Percentiles rank a stretch among this genome's conserved stretches.
Evolutionary conservation across 2,329 filamentous ascomycete genomes (phyloP).

Genomic region (Paecilomyces fulvus): DNA sequence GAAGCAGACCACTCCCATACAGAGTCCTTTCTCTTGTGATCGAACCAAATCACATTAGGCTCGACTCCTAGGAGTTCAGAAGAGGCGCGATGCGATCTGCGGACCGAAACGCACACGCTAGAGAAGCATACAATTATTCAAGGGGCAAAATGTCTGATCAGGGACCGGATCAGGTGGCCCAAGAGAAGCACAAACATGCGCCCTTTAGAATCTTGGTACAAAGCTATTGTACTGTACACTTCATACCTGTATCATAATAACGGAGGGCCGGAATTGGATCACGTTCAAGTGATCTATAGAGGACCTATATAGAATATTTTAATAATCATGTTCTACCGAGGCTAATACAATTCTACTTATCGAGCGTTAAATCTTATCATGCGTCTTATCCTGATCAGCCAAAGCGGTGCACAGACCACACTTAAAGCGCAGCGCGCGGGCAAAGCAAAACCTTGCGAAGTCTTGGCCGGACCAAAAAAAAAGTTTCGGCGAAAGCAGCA

Average conservation of each 20-base stretch:
- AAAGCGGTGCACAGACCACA: conserved; percentile 17
- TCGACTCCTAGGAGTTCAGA: too few species aligned
- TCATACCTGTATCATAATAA: not conserved
- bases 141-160: too few species aligned
- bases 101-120: too few species aligned
- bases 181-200: not conserved
- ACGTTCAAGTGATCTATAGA: not conserved
- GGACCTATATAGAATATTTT: not conserved
- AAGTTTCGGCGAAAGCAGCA: conserved; percentile 17
- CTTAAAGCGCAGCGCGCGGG: conserved; percentile 7
- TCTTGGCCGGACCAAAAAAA: conserved; percentile 31
- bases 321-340: not conserved
- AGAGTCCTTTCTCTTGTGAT: too few species aligned
- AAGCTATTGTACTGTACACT: not conserved
- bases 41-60: too few species aligned
- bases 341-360: not conserved
- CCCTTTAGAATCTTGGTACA: not conserved
- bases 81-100: too few species aligned
- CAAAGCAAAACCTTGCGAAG: not conserved
- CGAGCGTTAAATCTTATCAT: not conserved
- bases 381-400: not conserved
- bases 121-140: too few species aligned
- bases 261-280: not conserved
- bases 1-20: too few species aligned
- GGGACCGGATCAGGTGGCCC: not conserved